Conservation (phyloP, 2,329 filamentous ascomycete species). For the Daldinia sp. region DNA sequence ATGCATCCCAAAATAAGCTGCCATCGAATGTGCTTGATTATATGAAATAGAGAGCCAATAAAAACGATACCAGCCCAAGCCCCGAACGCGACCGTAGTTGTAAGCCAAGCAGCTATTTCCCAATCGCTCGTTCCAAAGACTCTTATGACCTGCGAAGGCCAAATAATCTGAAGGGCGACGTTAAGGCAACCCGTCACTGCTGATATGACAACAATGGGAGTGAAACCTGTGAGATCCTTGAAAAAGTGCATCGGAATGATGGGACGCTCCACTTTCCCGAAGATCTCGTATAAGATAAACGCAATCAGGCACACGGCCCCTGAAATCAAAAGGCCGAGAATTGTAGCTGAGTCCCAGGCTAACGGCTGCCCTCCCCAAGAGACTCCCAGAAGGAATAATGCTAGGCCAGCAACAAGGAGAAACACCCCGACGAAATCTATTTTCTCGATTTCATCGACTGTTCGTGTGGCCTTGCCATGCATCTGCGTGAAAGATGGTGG, state of each 20-base stretch:
- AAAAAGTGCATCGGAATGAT: constrained; percentile 52
- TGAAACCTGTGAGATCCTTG: constrained; percentile 51
- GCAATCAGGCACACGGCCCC: constrained; percentile 39
- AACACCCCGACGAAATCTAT: constrained; percentile 49
- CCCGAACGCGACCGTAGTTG: constrained; percentile 49
- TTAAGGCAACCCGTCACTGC: constrained; percentile 48
- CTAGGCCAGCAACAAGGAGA: constrained; percentile 45
- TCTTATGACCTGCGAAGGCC: constrained; percentile 49
- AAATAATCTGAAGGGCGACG: constrained; percentile 50
- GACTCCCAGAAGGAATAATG: constrained; percentile 49
- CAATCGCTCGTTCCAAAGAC: constrained; percentile 38
- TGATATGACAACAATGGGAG: constrained; percentile 47
- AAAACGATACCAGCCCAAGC: constrained; percentile 50
- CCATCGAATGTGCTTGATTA: constrained; percentile 42
- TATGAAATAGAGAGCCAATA: constrained; percentile 45
- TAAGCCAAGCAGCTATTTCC: constrained; percentile 49
- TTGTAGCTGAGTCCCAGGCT: constrained; percentile 42
- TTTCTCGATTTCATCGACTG: constrained; percentile 33
- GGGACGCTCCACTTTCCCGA: constrained; percentile 26
- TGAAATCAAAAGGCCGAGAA: constrained; percentile 47
- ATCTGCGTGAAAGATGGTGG: constrained; percentile 43
- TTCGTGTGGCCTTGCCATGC: constrained; percentile 33
- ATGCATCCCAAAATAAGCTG: constrained; percentile 35
- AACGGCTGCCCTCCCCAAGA: constrained; percentile 46
- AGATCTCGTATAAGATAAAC: constrained; percentile 49